Evolutionary conservation across 1,139 yeast genomes (phyloP).

Genomic region (Chernovozyma aurita): DNA sequence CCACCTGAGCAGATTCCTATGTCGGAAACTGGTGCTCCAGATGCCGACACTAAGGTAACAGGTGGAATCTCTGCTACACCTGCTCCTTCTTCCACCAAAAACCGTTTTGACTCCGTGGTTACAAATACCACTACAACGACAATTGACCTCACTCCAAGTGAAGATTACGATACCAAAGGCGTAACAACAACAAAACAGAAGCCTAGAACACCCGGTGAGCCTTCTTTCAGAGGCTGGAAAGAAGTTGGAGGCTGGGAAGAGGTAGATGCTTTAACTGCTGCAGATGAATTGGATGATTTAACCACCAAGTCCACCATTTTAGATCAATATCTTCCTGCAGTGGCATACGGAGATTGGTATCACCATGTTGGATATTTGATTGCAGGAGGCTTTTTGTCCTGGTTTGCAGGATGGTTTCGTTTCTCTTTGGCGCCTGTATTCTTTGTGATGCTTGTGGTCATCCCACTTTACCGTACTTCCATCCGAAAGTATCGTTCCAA

Average conservation of each 20-base stretch:
- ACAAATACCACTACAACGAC: conserved; percentile 8
- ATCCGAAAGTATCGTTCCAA: conserved; percentile 71
- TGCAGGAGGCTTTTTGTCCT: conserved; percentile 64
- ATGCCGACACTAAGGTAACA: conserved; percentile 8
- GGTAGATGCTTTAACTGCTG: conserved; percentile 56
- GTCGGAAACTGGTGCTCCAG: conserved; percentile 8
- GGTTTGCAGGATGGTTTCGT: conserved; percentile 72
- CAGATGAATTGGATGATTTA: conserved; percentile 68
- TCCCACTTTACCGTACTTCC: conserved; percentile 76
- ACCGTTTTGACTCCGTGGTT: conserved; percentile 1
- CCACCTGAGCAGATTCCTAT: conserved; percentile 20
- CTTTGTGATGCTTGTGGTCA: conserved; percentile 54
- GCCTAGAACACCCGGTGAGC: conserved; percentile 53
- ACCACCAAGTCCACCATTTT: conserved; percentile 63
- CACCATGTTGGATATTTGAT: conserved; percentile 74
- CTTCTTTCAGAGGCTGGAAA: conserved; percentile 86
- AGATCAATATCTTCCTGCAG: conserved; percentile 67
- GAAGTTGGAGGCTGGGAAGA: conserved; percentile 87
- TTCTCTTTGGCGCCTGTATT: conserved; percentile 80
- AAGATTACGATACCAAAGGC: conserved; percentile 30
- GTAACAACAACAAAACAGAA: conserved; percentile 34
- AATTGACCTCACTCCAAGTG: conserved; percentile 18
- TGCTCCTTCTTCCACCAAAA: conserved; percentile 7
- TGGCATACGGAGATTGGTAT: conserved; percentile 90
- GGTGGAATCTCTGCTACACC: not conserved